Evolutionary conservation across 1,284 basidiomycete genomes (phyloP), one percentile per base, ranked within the genome.

Genomic region (Amylostereum areolatum): DNA sequence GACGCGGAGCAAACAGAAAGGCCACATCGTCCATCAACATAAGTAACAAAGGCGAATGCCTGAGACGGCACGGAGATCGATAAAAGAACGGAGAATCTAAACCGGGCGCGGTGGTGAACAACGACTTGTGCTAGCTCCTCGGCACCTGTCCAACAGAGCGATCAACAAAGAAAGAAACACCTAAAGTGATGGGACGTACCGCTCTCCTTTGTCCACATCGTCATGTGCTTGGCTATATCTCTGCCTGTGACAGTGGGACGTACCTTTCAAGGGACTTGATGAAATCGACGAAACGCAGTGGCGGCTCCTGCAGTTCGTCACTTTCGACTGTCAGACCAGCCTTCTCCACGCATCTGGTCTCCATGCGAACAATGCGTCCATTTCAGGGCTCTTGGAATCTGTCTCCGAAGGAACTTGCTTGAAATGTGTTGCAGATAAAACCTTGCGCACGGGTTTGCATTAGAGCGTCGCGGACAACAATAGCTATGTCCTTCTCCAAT

Each of bases 361-460:
- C 96, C 95, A 1, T 96, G 95, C 5, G 94, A 97, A 66, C 96
- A 99, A 5, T 96, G 96, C 27, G 93, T 97, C 83, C 75, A 86
- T 72, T 80, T 83, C 53, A 51, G 65, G 55, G 72, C 71, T 43
- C 57, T 62, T 1, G 63, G 54, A n/a, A n/a, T 66, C 61, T 4
- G 57, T 50, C 5, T 68, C 62, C 12, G 72, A 67, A 2, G 61
- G 55, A 6, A 79, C 70, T n/a, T 63, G 70, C 62, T 94, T 95
- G 74, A 99, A 99, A 68, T 99, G 96, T 2, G 95, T 97, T 1
- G 97, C 94, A 28, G 86, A 84, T 41, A 98, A 81, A 39, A 99
- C 93, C 65, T 98, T 99, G 50, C 97, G 84, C 25, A 99, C 92
- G 1, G 97, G 96, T n/a, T 66, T 99, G 95, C 96, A 99, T 99